A percentile compares a stretch with the other conserved stretches of the same genome.
Evolutionary conservation across 352 stramenopile species (phyloP).

Genomic region (Globisporangium parvum): DNA sequence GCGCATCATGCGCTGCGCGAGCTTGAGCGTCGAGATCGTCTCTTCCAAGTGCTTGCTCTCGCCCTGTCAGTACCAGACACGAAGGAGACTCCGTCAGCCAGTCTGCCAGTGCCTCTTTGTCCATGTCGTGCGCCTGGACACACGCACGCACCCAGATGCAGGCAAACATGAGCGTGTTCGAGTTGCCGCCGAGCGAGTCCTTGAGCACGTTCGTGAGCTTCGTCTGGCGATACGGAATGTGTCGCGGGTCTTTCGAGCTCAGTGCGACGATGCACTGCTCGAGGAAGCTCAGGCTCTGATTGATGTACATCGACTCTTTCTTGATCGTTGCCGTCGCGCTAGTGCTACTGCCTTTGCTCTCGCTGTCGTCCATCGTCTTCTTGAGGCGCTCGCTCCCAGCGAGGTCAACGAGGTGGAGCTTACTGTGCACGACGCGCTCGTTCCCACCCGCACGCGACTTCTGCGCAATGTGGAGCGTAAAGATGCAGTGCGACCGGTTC

Average conservation of each 20-base stretch:
- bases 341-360: constrained; percentile 10
- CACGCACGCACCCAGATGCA: constrained; percentile 82
- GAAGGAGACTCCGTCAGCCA: not conserved
- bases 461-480: constrained; percentile 90
- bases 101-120: no score
- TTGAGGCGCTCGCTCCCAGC: constrained; percentile 93
- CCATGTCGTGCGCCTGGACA: not conserved
- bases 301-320: constrained; percentile 97
- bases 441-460: constrained; percentile 68
- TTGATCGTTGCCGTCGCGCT: constrained; percentile 77
- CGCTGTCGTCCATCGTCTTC: constrained; percentile 83
- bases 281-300: constrained; percentile 94
- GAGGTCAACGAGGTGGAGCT: constrained; percentile 93
- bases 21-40: constrained; percentile 90
- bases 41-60: constrained; percentile 91
- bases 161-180: constrained; percentile 93
- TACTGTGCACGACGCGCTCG: constrained; percentile 78
- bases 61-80: constrained; percentile 21
- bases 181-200: constrained; percentile 94
- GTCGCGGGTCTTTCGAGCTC: constrained; percentile 49
- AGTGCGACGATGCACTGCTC: constrained; percentile 93
- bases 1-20: constrained; percentile 92
- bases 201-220: constrained; percentile 94
- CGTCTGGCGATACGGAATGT: constrained; percentile 92
- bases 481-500: constrained; percentile 92